These are phyloP conservation scores for Austropuccinia psidii DNA, from an alignment of 1,284 basidiomycete genomes.

Conservation along the genomic window DNA sequence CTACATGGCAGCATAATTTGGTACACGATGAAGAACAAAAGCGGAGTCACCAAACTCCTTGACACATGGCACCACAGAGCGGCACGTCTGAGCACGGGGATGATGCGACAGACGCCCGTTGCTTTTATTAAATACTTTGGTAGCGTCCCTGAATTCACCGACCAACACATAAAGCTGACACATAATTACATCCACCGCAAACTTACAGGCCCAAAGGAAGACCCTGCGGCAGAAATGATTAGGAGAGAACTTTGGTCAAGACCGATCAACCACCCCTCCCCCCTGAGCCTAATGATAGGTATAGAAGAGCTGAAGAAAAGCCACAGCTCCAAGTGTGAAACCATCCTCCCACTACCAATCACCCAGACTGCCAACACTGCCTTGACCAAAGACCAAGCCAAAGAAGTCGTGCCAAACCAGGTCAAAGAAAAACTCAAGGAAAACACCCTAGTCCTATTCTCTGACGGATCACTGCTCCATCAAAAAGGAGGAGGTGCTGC, in stretches of 20 bases:
- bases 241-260: background rate
- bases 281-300: background rate
- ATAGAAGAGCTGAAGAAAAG: background rate
- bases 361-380: background rate
- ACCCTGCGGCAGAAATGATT: background rate
- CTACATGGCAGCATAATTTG: constrained; percentile 16
- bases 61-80: background rate
- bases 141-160: background rate
- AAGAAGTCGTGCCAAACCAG: background rate
- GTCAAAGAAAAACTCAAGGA: background rate
- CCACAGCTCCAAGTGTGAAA: background rate
- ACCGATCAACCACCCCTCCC: background rate
- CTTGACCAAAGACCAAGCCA: background rate
- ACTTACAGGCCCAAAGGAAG: background rate
- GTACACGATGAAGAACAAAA: background rate
- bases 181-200: background rate
- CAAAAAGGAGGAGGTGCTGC: background rate
- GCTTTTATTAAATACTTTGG: background rate
- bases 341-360: background rate
- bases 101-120: background rate
- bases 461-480: background rate
- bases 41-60: background rate
- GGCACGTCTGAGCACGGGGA: background rate
- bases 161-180: background rate
- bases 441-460: background rate